Conservation (phyloP, 192 early-diverging fungal genomes). For the Coemansia sp. region DNA sequence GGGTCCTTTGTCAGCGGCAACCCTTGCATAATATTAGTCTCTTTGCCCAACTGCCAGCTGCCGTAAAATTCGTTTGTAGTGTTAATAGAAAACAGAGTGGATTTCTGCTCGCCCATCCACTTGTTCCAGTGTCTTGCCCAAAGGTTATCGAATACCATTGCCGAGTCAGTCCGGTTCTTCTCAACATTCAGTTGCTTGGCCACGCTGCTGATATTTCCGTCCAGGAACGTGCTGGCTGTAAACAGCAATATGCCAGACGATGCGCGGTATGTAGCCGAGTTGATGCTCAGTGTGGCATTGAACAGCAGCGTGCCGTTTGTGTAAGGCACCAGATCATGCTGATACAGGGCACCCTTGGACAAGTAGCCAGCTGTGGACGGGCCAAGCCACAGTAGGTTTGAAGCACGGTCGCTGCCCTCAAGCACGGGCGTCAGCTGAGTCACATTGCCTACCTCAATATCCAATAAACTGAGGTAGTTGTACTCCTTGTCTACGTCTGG, state of each 20-base stretch:
- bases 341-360: slow-evolving; percentile 26
- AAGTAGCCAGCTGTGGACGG: slow-evolving; percentile 22
- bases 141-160: slow-evolving; percentile 63
- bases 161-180: slow-evolving; percentile 58
- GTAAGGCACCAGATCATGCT: slow-evolving; percentile 33
- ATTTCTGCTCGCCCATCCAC: slow-evolving; percentile 60
- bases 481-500: slow-evolving; percentile 26
- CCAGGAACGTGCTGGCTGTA: slow-evolving; percentile 26
- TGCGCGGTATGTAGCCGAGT: slow-evolving; percentile 21
- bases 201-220: slow-evolving; percentile 55
- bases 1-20: slow-evolving; percentile 59
- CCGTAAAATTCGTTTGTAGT: slow-evolving; percentile 26
- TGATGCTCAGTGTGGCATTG: slow-evolving; percentile 28
- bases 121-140: slow-evolving; percentile 80
- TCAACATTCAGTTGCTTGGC: slow-evolving; percentile 43
- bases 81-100: slow-evolving; percentile 60
- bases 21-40: slow-evolving; percentile 14
- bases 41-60: slow-evolving; percentile 36
- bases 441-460: slow-evolving; percentile 23
- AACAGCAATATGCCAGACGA: slow-evolving; percentile 17
- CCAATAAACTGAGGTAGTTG: slow-evolving; percentile 20
- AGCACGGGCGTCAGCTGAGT: slow-evolving; percentile 32
- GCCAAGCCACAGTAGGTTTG: slow-evolving; percentile 40
- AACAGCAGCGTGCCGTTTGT: slow-evolving; percentile 19
- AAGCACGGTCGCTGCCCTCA: slow-evolving; percentile 5